These are phyloP conservation scores for Lactarius akahatsu DNA, from an alignment of 768 basidiomycete species.

Conservation along the genomic window DNA sequence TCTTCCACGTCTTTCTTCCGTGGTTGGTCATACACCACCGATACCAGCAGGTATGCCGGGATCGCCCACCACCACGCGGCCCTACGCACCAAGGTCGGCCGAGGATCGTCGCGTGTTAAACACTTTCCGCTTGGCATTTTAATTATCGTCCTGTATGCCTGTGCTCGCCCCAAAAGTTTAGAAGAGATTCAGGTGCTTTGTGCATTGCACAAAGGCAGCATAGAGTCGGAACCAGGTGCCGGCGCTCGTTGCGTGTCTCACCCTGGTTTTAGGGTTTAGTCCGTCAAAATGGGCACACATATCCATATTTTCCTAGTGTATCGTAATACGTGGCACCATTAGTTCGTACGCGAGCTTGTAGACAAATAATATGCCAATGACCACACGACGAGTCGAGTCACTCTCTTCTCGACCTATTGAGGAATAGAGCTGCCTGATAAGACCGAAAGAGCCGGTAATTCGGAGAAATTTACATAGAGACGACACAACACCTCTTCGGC, in stretches of 20 bases:
- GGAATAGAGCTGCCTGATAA: background rate
- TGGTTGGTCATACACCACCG: conserved; percentile 24
- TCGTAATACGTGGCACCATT: conserved; percentile 22
- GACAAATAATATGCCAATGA: conserved; percentile 12
- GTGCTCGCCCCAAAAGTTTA: conserved; percentile 19
- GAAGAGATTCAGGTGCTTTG: background rate
- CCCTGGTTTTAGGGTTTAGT: conserved; percentile 16
- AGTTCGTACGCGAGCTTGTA: conserved; percentile 5
- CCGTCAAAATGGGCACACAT: background rate
- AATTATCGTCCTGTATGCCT: conserved; percentile 11
- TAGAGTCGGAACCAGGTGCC: conserved; percentile 4
- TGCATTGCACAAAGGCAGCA: background rate
- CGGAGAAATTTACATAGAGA: background rate
- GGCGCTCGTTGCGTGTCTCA: conserved; percentile 4
- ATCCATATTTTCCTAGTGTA: conserved; percentile 12
- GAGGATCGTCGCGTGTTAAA: conserved; percentile 39
- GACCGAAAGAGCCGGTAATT: background rate
- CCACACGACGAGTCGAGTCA: conserved; percentile 1
- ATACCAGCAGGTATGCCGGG: conserved; percentile 20
- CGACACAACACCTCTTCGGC: background rate
- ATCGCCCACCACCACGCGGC: conserved; percentile 23
- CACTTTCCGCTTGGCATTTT: conserved; percentile 38
- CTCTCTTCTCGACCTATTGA: background rate
- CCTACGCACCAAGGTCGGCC: conserved; percentile 36
- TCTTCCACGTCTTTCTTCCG: conserved; percentile 28